These are phyloP conservation scores for Kodamaea lidongshanica DNA, from an alignment of 805 yeast species.

Conservation along the genomic window DNA sequence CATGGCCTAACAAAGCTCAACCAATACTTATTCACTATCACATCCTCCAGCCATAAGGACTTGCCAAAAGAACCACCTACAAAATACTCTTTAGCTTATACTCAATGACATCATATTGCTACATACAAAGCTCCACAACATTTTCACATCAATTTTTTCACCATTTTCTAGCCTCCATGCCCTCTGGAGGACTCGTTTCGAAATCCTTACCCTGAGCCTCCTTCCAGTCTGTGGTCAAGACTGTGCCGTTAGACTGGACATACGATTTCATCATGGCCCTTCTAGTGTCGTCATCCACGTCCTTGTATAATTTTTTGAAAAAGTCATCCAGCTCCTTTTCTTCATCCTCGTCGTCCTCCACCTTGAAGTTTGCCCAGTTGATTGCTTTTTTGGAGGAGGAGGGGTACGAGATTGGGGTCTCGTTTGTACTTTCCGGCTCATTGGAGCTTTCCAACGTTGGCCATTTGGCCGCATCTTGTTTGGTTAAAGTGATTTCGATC, in stretches of 20 bases:
- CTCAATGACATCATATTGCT: background rate
- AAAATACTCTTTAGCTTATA: background rate
- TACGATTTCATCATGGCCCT: slow-evolving; percentile 97
- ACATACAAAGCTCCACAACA: background rate
- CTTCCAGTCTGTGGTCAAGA: slow-evolving; percentile 88
- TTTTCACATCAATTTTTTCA: slow-evolving; percentile 1
- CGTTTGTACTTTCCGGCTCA: slow-evolving; percentile 8
- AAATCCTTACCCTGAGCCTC: slow-evolving; percentile 67
- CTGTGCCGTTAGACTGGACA: slow-evolving; percentile 89
- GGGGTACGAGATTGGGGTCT: slow-evolving; percentile 42
- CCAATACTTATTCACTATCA: background rate
- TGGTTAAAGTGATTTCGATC: slow-evolving; percentile 59
- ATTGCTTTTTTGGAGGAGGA: slow-evolving; percentile 54
- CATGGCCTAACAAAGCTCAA: too few relatives aligned
- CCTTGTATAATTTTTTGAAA: slow-evolving; percentile 66
- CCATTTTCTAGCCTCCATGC: slow-evolving; percentile 58
- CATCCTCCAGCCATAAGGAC: too few relatives aligned
- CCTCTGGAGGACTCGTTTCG: slow-evolving; percentile 70
- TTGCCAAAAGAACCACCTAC: background rate
- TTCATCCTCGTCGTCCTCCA: slow-evolving; percentile 41
- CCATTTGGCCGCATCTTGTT: slow-evolving; percentile 49
- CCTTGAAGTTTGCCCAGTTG: slow-evolving; percentile 60
- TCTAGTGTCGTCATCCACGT: slow-evolving; percentile 79
- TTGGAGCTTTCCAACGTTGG: slow-evolving; percentile 36
- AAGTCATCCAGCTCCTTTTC: slow-evolving; percentile 56